Evolutionary conservation across 2,329 filamentous ascomycete species (phyloP), one percentile per base, ranked within the genome.

Genomic region (Alternaria burnsii): DNA sequence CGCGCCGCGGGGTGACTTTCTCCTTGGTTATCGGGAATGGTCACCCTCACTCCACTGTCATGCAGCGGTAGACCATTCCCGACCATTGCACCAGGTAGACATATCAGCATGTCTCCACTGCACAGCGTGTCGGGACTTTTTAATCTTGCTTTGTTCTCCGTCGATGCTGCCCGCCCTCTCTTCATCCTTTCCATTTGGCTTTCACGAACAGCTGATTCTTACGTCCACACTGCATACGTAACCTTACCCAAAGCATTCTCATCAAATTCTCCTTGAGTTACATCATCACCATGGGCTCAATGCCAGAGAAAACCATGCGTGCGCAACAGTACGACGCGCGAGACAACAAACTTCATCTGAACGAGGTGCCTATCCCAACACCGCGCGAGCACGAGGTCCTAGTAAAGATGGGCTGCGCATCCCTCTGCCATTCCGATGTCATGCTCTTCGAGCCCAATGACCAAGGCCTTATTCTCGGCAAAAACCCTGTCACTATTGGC

Each of bases 361-460:
- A 84, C 55, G 72, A 80, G 41, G 71, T 84, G 28, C 78, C 81
- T 9, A 76, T 84, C 34, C 82, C 83, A 4, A 70, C 71, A 28
- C 81, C 82, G 4, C 73, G 73, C 30, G 74, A 75, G 24, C 79
- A 82, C 62, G 73, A 84, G 65, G 40, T 81, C 22, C 72, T 81
- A 16, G 73, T 81, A 22, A 78, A 79, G 48, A 76, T 81, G 16
- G 65, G 66, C 34, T 79, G 71, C 51, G 79, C 79, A 5, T 80
- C 78, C 0, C 71, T 81, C 10, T 81, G 79, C 63, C 79, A 81
- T 61, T 76, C 77, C 2, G 79, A 81, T 53, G 64, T 80, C 8
- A 77, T 78, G 75, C 64, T 72, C 18, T 76, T 78, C 55, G 73
- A 77, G 61, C 71, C 74, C 6, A 77, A 76, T 51, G 72, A 75